phyloP scores from a whole-genome alignment of 1,139 yeast genomes.

The Candida mesenterica region DNA sequence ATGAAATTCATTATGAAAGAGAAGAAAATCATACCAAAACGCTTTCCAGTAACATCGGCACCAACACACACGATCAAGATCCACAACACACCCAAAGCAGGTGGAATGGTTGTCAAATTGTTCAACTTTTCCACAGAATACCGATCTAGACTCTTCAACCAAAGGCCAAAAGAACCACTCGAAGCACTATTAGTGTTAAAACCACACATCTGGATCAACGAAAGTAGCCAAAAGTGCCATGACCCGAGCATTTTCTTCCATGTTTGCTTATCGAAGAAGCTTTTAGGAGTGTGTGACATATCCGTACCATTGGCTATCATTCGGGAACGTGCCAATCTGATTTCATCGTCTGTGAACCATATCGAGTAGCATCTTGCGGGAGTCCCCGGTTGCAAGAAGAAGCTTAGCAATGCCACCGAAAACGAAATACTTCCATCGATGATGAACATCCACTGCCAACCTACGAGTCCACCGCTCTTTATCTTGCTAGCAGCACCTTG shows the following conservation, averaged over 20 bases:
- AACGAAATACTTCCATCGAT: constrained; percentile 28
- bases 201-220: constrained; percentile 20
- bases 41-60: constrained; percentile 28
- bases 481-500: constrained; percentile 25
- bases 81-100: constrained; percentile 51
- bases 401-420: constrained; percentile 24
- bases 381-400: constrained; percentile 30
- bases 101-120: constrained; percentile 41
- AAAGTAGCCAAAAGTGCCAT: constrained; percentile 26
- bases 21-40: constrained; percentile 26
- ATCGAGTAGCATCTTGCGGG: constrained; percentile 28
- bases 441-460: constrained; percentile 34
- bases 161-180: constrained; percentile 43
- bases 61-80: constrained; percentile 35
- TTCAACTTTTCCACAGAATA: constrained; percentile 41
- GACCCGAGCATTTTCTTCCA: constrained; percentile 23
- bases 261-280: constrained; percentile 22
- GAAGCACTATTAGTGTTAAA: constrained; percentile 39
- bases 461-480: constrained; percentile 18
- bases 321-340: constrained; percentile 23
- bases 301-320: constrained; percentile 27
- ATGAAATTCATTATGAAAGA: constrained; percentile 18
- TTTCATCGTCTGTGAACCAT: constrained; percentile 31
- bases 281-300: constrained; percentile 17
- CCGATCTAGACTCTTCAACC: constrained; percentile 47